These are phyloP conservation scores for Datura wrightii DNA, from an alignment of 257 asterid genomes.

Conservation along the genomic window DNA sequence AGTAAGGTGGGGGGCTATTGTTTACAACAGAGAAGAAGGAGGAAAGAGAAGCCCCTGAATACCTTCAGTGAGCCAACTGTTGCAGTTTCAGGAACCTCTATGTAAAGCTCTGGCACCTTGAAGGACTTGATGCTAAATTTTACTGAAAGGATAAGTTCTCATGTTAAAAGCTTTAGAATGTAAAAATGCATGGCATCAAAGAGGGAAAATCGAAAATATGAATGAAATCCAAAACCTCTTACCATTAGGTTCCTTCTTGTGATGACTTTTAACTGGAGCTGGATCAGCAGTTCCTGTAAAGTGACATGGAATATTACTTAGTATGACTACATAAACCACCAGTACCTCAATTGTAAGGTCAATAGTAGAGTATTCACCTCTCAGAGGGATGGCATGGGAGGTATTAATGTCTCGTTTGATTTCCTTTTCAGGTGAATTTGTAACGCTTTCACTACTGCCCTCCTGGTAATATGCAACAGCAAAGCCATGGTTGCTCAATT, in stretches of 20 bases:
- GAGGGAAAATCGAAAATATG: background rate
- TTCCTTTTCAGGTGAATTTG: slow-evolving; percentile 65
- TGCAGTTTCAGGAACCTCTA: slow-evolving; percentile 94
- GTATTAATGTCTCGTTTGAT: slow-evolving; percentile 39
- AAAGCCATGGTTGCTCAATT: slow-evolving; percentile 56
- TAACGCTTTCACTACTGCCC: slow-evolving; percentile 70
- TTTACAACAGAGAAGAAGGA: background rate
- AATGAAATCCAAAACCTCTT: slow-evolving; percentile 25
- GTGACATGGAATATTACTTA: slow-evolving; percentile 33
- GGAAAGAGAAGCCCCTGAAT: slow-evolving; percentile 8
- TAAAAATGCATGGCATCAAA: background rate
- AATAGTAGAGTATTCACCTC: slow-evolving; percentile 45
- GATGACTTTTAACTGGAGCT: slow-evolving; percentile 49
- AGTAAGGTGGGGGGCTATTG: background rate
- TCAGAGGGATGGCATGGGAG: slow-evolving; percentile 31
- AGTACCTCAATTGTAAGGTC: slow-evolving; percentile 14
- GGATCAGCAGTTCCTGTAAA: slow-evolving; percentile 56
- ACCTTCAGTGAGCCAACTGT: slow-evolving; percentile 96
- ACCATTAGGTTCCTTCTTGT: slow-evolving; percentile 71
- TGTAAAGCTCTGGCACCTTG: slow-evolving; percentile 90
- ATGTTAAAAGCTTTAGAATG: background rate
- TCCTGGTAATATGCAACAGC: slow-evolving; percentile 63
- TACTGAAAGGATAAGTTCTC: slow-evolving; percentile 54
- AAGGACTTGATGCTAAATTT: slow-evolving; percentile 90
- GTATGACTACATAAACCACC: slow-evolving; percentile 29